A percentile compares a stretch with the other conserved stretches of the same genome.
Evolutionary conservation across 2,329 filamentous ascomycete species (phyloP).

Genomic region (Arthrobotrys entomopaga): DNA sequence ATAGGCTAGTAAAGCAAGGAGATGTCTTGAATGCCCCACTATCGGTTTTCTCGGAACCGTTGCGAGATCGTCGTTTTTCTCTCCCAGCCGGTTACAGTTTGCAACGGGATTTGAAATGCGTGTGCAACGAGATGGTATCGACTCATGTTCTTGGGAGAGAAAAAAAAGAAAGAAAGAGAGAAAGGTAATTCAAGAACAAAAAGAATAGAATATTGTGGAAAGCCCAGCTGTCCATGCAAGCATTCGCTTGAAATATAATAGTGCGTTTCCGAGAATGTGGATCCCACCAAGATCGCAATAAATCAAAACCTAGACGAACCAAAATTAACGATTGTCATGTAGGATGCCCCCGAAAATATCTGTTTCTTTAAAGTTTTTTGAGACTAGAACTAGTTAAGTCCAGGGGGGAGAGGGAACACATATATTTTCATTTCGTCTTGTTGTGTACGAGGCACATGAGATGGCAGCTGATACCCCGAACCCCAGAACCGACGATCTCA

Average conservation of each 20-base stretch:
- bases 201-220: conserved; percentile 3
- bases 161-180: background rate
- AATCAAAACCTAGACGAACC: conserved; percentile 6
- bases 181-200: conserved; percentile 10
- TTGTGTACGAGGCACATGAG: conserved; percentile 54
- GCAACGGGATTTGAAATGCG: conserved; percentile 17
- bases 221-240: background rate
- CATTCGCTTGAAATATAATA: conserved; percentile 18
- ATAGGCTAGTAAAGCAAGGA: conserved; percentile 48
- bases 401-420: conserved; percentile 24
- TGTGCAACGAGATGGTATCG: conserved; percentile 26
- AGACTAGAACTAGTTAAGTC: conserved; percentile 34
- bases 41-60: conserved; percentile 12
- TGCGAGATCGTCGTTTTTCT: conserved; percentile 10
- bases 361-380: conserved; percentile 17
- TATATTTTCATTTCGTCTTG: conserved; percentile 42
- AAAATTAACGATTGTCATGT: background rate
- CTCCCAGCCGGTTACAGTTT: background rate
- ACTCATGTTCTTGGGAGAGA: background rate
- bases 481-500: conserved; percentile 44
- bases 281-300: conserved; percentile 38
- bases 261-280: conserved; percentile 43
- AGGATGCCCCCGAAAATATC: conserved; percentile 18
- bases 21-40: conserved; percentile 15
- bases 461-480: conserved; percentile 55